Evolutionary conservation across 768 basidiomycete genomes (phyloP).

Genomic region (Aureoboletus auriporus): DNA sequence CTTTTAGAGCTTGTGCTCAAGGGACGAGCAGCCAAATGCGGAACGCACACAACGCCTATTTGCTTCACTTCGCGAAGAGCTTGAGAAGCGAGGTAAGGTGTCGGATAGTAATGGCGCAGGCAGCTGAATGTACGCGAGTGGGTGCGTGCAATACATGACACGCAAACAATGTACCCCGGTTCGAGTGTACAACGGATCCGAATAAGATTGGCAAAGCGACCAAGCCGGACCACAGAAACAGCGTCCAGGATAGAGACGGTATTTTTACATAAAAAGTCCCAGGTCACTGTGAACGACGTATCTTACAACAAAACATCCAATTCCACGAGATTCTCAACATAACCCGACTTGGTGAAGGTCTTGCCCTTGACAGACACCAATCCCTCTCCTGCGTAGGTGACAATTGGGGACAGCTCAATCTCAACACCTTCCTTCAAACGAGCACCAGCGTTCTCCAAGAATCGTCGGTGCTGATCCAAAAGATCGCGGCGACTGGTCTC

Average conservation of each 20-base stretch:
- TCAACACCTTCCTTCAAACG: conserved; percentile 67
- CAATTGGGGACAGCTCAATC: conserved; percentile 86
- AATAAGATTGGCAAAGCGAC: not conserved
- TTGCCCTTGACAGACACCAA: conserved; percentile 75
- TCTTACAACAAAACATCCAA: conserved; percentile 62
- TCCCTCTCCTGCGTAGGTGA: conserved; percentile 92
- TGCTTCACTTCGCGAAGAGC: conserved; percentile 75
- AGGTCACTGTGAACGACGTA: not conserved
- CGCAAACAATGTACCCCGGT: conserved; percentile 9
- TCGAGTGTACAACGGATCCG: conserved; percentile 8
- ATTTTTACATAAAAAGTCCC: no score
- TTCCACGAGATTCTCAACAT: conserved; percentile 62
- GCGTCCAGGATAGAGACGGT: not conserved
- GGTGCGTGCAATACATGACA: conserved; percentile 13
- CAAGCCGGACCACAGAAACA: conserved; percentile 1
- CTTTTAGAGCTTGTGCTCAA: conserved; percentile 9
- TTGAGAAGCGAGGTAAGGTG: conserved; percentile 64
- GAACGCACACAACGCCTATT: conserved; percentile 81
- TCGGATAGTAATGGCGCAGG: conserved; percentile 42
- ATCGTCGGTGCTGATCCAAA: conserved; percentile 81
- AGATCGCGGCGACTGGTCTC: conserved; percentile 88
- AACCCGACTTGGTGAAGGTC: conserved; percentile 70
- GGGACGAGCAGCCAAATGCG: conserved; percentile 59
- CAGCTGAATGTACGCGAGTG: conserved; percentile 32
- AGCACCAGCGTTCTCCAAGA: conserved; percentile 78